A percentile compares a stretch with the other conserved stretches of the same genome.
phyloP scores from a whole-genome alignment of 2,329 filamentous ascomycete genomes.

The Metarhizium sp. region DNA sequence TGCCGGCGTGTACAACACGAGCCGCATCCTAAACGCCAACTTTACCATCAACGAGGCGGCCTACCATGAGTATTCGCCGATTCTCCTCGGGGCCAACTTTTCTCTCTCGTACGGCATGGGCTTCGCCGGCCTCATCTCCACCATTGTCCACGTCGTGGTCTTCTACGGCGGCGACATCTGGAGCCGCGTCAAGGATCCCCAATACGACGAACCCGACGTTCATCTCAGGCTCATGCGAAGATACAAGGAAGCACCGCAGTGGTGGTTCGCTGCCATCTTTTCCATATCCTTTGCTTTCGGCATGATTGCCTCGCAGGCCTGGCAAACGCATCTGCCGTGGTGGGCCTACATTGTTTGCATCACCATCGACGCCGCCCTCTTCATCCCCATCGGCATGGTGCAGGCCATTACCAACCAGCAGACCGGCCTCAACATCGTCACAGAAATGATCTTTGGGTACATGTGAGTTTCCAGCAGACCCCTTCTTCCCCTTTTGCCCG shows the following conservation, averaged over 20 bases:
- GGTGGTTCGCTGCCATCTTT: conserved; percentile 42
- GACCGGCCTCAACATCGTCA: conserved; percentile 37
- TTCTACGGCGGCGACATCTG: conserved; percentile 43
- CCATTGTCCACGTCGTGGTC: conserved; percentile 40
- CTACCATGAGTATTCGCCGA: conserved; percentile 48
- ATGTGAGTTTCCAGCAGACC: conserved; percentile 16
- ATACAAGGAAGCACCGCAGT: conserved; percentile 37
- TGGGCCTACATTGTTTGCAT: conserved; percentile 43
- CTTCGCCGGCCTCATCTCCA: conserved; percentile 46
- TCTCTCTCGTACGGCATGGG: conserved; percentile 45
- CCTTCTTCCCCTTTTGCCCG: no score
- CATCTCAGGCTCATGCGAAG: conserved; percentile 32
- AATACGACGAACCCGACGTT: conserved; percentile 36
- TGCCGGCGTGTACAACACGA: conserved; percentile 45
- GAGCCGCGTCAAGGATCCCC: conserved; percentile 19
- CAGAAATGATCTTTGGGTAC: conserved; percentile 40
- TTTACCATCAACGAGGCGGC: conserved; percentile 43
- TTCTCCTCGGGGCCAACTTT: conserved; percentile 46
- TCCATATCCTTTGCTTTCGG: conserved; percentile 34
- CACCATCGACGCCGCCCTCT: conserved; percentile 39
- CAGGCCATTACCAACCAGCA: conserved; percentile 44
- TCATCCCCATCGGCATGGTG: conserved; percentile 46
- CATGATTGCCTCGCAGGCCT: conserved; percentile 28
- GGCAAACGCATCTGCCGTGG: conserved; percentile 40
- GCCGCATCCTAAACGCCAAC: conserved; percentile 41